A percentile compares a stretch with the other conserved stretches of the same genome.
These are phyloP conservation scores for Chlorella sp. DNA, from an alignment of 139 green algal species.

Conservation along the genomic window DNA sequence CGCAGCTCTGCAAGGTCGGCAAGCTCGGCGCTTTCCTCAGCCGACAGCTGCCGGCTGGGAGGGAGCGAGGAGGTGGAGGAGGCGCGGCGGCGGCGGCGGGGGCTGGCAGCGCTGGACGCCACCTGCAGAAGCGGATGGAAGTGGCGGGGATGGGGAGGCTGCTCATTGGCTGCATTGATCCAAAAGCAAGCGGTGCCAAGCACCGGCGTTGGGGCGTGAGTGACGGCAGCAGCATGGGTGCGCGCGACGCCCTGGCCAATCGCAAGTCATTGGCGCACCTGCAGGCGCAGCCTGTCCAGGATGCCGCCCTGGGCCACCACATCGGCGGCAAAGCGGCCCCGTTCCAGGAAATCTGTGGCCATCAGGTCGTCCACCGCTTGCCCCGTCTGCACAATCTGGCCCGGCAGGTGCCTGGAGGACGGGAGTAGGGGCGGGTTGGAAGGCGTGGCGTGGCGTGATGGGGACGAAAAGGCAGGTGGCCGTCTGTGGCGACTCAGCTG, in stretches of 20 bases:
- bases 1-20: background rate
- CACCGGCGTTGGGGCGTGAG: too few relatives aligned
- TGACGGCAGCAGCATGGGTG: too few relatives aligned
- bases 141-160: background rate
- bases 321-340: background rate
- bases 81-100: conserved; percentile 1
- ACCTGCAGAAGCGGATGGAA: background rate
- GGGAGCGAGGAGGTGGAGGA: background rate
- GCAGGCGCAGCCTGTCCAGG: background rate
- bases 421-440: background rate
- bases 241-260: too few relatives aligned
- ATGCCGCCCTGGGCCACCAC: background rate
- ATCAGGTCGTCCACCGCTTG: conserved; percentile 61
- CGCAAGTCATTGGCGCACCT: background rate
- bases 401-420: conserved; percentile 33
- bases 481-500: too few relatives aligned
- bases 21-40: conserved; percentile 23
- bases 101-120: background rate
- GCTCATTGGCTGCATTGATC: background rate
- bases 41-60: conserved; percentile 22
- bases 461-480: too few relatives aligned
- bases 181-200: too few relatives aligned
- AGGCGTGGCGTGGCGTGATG: too few relatives aligned
- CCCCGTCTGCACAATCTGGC: conserved; percentile 54
- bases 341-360: conserved; percentile 41